These are phyloP conservation scores for Zancudomyces culisetae DNA, from an alignment of 371 early-diverging fungal species.

Conservation along the genomic window DNA sequence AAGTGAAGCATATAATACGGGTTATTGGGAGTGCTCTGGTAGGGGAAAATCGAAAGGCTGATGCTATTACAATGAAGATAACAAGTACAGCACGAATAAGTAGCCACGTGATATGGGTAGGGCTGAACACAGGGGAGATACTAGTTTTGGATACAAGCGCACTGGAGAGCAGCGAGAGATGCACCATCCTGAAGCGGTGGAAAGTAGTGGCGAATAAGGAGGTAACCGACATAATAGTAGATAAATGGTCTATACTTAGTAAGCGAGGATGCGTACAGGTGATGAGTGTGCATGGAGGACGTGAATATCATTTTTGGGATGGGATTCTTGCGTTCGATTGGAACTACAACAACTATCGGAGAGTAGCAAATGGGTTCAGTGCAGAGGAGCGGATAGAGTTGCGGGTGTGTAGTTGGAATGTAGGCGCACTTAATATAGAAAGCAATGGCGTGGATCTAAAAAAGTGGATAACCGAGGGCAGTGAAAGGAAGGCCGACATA, in stretches of 20 bases:
- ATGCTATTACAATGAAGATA: background rate
- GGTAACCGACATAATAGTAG: conserved; percentile 14
- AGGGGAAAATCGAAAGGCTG: background rate
- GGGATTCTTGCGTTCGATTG: conserved; percentile 16
- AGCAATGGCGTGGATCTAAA: background rate
- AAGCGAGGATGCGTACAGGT: conserved; percentile 15
- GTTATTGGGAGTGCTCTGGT: too few relatives aligned
- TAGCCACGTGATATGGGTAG: background rate
- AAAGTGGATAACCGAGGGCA: background rate
- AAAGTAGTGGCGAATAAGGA: conserved; percentile 5
- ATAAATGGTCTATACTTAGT: conserved; percentile 19
- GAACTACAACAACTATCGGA: conserved; percentile 10
- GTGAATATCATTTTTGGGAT: conserved; percentile 20
- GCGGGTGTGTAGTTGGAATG: conserved; percentile 23
- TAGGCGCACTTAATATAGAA: conserved; percentile 11
- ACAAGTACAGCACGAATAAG: background rate
- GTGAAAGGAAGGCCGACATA: conserved; percentile 41
- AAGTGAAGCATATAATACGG: too few relatives aligned
- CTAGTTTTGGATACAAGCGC: background rate
- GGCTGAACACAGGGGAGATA: background rate
- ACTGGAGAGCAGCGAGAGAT: conserved; percentile 1
- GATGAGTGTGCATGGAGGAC: conserved; percentile 16
- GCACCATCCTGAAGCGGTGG: conserved; percentile 18
- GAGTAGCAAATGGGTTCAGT: conserved; percentile 7
- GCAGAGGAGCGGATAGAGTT: conserved; percentile 7